Evolutionary conservation across 1,284 basidiomycete genomes (phyloP).

Genomic region (Ceratorhiza oryzae-sativae): DNA sequence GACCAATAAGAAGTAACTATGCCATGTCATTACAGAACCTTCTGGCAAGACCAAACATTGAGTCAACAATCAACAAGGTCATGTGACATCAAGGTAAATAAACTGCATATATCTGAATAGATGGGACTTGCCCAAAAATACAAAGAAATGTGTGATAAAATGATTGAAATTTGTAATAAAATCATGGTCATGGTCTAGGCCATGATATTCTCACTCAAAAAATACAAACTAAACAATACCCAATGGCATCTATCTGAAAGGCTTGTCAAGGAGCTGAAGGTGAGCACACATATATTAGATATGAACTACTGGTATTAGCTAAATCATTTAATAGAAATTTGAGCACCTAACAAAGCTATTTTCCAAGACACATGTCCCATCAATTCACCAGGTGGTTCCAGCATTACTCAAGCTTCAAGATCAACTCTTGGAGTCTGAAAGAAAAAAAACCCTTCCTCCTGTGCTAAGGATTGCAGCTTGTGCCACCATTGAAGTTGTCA

Average conservation of each 20-base stretch:
- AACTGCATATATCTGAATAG: too few species aligned
- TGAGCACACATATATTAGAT: not conserved
- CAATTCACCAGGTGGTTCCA: conserved; percentile 5
- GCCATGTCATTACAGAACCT: too few species aligned
- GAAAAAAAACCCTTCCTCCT: not conserved
- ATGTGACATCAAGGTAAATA: too few species aligned
- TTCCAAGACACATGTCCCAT: not conserved
- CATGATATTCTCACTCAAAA: too few species aligned
- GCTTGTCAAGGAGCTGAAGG: not conserved
- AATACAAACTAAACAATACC: not conserved
- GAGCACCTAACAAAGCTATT: not conserved
- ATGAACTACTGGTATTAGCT: not conserved
- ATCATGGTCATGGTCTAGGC: too few species aligned
- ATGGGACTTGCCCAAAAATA: too few species aligned
- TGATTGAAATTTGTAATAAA: too few species aligned
- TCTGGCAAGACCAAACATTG: too few species aligned
- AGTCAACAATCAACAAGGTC: too few species aligned
- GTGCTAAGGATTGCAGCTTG: not conserved
- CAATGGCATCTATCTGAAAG: not conserved
- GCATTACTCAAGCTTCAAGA: conserved; percentile 12
- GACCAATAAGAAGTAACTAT: too few species aligned
- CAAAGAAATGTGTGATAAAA: too few species aligned
- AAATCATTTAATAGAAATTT: not conserved
- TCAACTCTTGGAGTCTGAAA: not conserved
- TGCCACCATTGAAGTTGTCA: not conserved